Percentiles rank a stretch among this genome's conserved stretches.
These are phyloP conservation scores for Lasiodiplodia gonubiensis DNA, from an alignment of 2,329 filamentous ascomycete genomes.

Conservation along the genomic window DNA sequence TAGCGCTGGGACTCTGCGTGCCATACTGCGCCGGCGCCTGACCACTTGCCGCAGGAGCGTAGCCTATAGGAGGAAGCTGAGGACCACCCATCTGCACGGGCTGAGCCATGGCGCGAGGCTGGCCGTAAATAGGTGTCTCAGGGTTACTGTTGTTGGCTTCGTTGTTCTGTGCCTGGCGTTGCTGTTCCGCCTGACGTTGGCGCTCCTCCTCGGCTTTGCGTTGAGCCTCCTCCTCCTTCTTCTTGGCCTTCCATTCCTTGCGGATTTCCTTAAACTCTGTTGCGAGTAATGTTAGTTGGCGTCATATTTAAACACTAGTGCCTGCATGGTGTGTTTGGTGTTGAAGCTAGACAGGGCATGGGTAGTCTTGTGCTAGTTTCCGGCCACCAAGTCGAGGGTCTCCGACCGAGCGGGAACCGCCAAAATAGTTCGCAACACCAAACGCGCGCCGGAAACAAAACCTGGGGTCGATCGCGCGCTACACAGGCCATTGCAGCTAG, in stretches of 20 bases:
- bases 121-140: conserved; percentile 47
- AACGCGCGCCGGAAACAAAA: conserved; percentile 30
- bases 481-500: conserved; percentile 27
- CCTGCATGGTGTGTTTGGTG: conserved; percentile 25
- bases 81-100: conserved; percentile 54
- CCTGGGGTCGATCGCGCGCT: conserved; percentile 27
- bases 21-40: conserved; percentile 53
- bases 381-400: conserved; percentile 46
- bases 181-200: conserved; percentile 69
- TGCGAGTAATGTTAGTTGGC: conserved; percentile 44
- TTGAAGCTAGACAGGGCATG: conserved; percentile 45
- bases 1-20: conserved; percentile 51
- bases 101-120: conserved; percentile 53
- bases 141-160: conserved; percentile 58
- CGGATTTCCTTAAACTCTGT: conserved; percentile 98
- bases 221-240: conserved; percentile 95
- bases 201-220: conserved; percentile 91
- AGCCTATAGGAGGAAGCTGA: conserved; percentile 59
- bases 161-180: conserved; percentile 53
- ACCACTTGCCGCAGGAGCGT: conserved; percentile 54
- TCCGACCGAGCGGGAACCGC: conserved; percentile 58
- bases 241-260: conserved; percentile 98
- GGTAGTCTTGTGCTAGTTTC: conserved; percentile 51
- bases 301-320: conserved; percentile 32
- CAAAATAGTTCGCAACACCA: conserved; percentile 52